Evolutionary conservation across 192 early-diverging fungal species (phyloP).

Genomic region (Neocallimastix lanati): DNA sequence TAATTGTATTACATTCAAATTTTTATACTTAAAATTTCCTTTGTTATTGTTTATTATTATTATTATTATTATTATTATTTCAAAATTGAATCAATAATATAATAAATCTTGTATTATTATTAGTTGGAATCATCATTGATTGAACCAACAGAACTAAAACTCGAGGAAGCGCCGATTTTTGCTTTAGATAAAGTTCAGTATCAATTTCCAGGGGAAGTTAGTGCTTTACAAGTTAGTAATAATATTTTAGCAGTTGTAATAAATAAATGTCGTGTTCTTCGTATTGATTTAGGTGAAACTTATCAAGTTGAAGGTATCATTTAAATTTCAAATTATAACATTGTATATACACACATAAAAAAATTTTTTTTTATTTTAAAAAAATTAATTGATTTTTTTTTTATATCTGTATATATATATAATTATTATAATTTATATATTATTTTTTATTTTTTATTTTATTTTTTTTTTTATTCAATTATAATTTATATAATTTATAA

Average conservation of each 20-base stretch:
- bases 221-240: too few relatives aligned
- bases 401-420: background rate
- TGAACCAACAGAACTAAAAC: background rate
- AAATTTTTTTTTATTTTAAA: background rate
- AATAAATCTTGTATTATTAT: too few relatives aligned
- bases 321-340: too few relatives aligned
- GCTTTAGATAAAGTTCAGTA: background rate
- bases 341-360: too few relatives aligned
- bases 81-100: too few relatives aligned
- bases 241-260: too few relatives aligned
- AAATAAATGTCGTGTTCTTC: conserved; percentile 20
- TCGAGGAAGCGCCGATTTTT: background rate
- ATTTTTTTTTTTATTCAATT: background rate
- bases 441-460: background rate
- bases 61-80: too few relatives aligned
- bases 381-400: background rate
- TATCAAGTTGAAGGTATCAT: conserved; percentile 63
- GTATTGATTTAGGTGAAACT: conserved; percentile 76
- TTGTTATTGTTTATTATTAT: too few relatives aligned
- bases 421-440: too few relatives aligned
- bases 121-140: background rate
- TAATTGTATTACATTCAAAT: too few relatives aligned
- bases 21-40: too few relatives aligned
- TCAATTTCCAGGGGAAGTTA: background rate
- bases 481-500: background rate